These are phyloP conservation scores for thale cress (Arabidopsis thaliana) DNA, from an alignment of 345 rosid species.

Conservation along the genomic window DNA sequence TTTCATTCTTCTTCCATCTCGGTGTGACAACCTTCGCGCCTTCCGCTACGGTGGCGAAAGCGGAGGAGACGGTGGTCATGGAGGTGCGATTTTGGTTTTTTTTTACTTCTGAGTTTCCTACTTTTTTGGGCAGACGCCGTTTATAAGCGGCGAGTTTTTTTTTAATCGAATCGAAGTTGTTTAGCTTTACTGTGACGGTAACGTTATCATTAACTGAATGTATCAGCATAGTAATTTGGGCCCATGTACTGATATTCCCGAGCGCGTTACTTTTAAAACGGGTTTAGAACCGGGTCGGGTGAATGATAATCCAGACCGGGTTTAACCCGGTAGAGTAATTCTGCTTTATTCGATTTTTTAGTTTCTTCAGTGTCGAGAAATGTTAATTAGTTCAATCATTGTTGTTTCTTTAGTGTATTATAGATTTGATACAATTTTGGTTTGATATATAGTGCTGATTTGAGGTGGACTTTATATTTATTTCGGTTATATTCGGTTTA, in stretches of 20 bases:
- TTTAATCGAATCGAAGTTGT: conserved; percentile 11
- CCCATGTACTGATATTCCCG: conserved; percentile 23
- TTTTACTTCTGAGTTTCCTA: not conserved
- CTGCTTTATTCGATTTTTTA: not conserved
- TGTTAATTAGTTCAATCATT: not conserved
- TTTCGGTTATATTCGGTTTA: too few relatives aligned
- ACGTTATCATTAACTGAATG: conserved; percentile 37
- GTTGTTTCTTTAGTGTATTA: not conserved
- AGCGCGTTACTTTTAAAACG: conserved; percentile 46
- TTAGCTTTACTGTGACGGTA: conserved; percentile 36
- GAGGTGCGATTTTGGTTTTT: conserved; percentile 21
- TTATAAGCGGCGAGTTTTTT: conserved; percentile 24
- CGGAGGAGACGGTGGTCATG: conserved; percentile 40
- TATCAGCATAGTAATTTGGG: conserved; percentile 37
- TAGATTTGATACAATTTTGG: not conserved
- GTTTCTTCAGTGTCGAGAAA: not conserved
- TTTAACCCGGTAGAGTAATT: conserved; percentile 1
- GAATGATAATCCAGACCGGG: not conserved
- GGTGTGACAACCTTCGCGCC: conserved; percentile 21
- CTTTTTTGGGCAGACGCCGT: conserved; percentile 30
- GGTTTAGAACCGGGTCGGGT: conserved; percentile 21
- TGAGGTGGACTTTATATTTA: too few relatives aligned
- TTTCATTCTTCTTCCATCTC: not conserved
- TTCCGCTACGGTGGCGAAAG: conserved; percentile 38
- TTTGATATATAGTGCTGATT: not conserved